phyloP scores from a whole-genome alignment of 805 yeast genomes.

The Candida chauliodis region DNA sequence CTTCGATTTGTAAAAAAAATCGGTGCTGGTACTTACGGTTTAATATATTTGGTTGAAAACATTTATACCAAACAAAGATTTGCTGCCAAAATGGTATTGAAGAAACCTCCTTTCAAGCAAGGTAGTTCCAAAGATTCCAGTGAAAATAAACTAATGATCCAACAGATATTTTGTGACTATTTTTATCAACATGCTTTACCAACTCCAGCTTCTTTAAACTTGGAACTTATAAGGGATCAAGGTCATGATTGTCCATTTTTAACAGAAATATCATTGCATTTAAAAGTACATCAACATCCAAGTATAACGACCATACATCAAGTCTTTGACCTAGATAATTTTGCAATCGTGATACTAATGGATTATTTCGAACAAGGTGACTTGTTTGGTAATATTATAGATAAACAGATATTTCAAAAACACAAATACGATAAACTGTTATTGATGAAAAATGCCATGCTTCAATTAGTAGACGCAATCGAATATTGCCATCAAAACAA shows the following conservation, averaged over 20 bases:
- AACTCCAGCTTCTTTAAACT: slow-evolving; percentile 17
- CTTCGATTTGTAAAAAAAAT: slow-evolving; percentile 47
- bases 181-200: slow-evolving; percentile 16
- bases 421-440: slow-evolving; percentile 40
- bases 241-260: slow-evolving; percentile 35
- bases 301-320: slow-evolving; percentile 74
- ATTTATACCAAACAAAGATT: slow-evolving; percentile 43
- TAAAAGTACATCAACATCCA: slow-evolving; percentile 73
- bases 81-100: slow-evolving; percentile 72
- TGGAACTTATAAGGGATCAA: slow-evolving; percentile 20
- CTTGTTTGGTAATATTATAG: slow-evolving; percentile 81
- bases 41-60: slow-evolving; percentile 69
- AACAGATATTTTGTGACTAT: slow-evolving; percentile 20
- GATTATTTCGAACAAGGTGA: slow-evolving; percentile 87
- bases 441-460: slow-evolving; percentile 41
- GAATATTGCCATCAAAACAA: slow-evolving; percentile 28
- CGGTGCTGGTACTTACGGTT: slow-evolving; percentile 86
- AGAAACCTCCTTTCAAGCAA: slow-evolving; percentile 33
- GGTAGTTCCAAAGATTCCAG: slow-evolving; percentile 27
- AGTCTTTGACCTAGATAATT: slow-evolving; percentile 55
- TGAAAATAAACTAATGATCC: slow-evolving; percentile 28
- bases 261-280: slow-evolving; percentile 71
- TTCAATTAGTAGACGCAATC: slow-evolving; percentile 37
- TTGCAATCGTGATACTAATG: slow-evolving; percentile 68
- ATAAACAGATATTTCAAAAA: slow-evolving; percentile 53